Percentiles rank a stretch among this genome's conserved stretches.
Evolutionary conservation across 2,329 filamentous ascomycete genomes (phyloP).

Genomic region (Botrytis deweyae): DNA sequence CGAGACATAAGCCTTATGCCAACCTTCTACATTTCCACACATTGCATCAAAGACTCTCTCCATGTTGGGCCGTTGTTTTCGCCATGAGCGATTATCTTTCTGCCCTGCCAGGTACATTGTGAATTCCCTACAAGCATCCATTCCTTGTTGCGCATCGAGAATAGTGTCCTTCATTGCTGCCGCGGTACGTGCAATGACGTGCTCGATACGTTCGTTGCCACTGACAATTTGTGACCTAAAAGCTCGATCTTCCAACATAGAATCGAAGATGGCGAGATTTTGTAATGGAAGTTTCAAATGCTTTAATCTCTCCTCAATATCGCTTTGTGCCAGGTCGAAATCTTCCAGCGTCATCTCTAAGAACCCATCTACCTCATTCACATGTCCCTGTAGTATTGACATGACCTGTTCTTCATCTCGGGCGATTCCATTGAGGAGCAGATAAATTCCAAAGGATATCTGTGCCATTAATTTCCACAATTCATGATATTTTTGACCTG

Average conservation of each 20-base stretch:
- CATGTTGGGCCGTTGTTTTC: slow-evolving; percentile 60
- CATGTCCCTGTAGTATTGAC: slow-evolving; percentile 83
- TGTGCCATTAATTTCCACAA: slow-evolving; percentile 88
- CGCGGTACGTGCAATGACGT: slow-evolving; percentile 79
- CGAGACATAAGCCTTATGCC: slow-evolving; percentile 76
- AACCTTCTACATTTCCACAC: slow-evolving; percentile 89
- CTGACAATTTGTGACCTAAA: slow-evolving; percentile 81
- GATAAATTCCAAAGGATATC: slow-evolving; percentile 89
- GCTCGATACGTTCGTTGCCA: slow-evolving; percentile 88
- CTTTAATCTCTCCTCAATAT: slow-evolving; percentile 77
- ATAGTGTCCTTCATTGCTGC: slow-evolving; percentile 73
- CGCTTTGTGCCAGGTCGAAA: slow-evolving; percentile 72
- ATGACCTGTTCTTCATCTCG: slow-evolving; percentile 88
- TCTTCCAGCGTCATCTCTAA: slow-evolving; percentile 84
- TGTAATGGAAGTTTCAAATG: slow-evolving; percentile 80
- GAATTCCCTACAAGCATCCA: slow-evolving; percentile 74
- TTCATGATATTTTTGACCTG: slow-evolving; percentile 78
- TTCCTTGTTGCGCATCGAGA: slow-evolving; percentile 75
- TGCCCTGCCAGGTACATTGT: slow-evolving; percentile 71
- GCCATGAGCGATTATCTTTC: slow-evolving; percentile 58
- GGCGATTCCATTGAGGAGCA: slow-evolving; percentile 79
- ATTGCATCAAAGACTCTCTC: slow-evolving; percentile 81
- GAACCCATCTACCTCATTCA: slow-evolving; percentile 91
- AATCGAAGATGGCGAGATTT: slow-evolving; percentile 79
- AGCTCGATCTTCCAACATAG: slow-evolving; percentile 78